Percentiles rank a stretch among this genome's conserved stretches.
phyloP scores from a whole-genome alignment of 345 rosid genomes.

The Syzygium grande region DNA sequence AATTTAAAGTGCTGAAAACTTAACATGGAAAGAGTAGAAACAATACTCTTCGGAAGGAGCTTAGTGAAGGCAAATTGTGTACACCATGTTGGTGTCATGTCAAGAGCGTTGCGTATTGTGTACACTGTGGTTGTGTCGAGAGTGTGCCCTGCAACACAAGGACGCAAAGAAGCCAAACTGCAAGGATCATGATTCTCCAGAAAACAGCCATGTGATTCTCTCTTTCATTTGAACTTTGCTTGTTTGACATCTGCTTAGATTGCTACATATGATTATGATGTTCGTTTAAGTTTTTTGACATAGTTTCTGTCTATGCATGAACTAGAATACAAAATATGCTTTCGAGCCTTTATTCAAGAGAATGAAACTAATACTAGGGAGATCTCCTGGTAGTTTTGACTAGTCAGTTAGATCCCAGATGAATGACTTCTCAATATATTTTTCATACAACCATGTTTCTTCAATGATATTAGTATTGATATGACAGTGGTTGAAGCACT shows the following conservation, averaged over 20 bases:
- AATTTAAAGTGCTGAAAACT: too few relatives aligned
- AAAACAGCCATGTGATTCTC: not conserved
- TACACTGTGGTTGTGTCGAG: not conserved
- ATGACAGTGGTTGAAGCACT: too few relatives aligned
- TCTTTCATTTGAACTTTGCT: not conserved
- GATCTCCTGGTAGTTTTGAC: not conserved
- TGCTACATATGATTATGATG: not conserved
- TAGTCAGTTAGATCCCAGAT: not conserved
- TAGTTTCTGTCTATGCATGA: not conserved
- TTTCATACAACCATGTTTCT: not conserved
- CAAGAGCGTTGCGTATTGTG: not conserved
- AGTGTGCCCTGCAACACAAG: not conserved
- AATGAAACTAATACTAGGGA: too few relatives aligned
- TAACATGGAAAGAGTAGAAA: too few relatives aligned
- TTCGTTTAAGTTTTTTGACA: not conserved
- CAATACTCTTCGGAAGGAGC: too few relatives aligned
- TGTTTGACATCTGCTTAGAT: not conserved
- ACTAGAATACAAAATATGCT: not conserved
- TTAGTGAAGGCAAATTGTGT: too few relatives aligned
- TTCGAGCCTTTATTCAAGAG: not conserved
- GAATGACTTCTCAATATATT: not conserved
- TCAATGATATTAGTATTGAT: not conserved
- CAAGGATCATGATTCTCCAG: rapidly evolving
- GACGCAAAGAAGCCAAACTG: not conserved
- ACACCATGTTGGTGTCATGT: too few relatives aligned